Conservation (phyloP, 116 monocot genomes). For the Phalaenopsis hybrid region DNA sequence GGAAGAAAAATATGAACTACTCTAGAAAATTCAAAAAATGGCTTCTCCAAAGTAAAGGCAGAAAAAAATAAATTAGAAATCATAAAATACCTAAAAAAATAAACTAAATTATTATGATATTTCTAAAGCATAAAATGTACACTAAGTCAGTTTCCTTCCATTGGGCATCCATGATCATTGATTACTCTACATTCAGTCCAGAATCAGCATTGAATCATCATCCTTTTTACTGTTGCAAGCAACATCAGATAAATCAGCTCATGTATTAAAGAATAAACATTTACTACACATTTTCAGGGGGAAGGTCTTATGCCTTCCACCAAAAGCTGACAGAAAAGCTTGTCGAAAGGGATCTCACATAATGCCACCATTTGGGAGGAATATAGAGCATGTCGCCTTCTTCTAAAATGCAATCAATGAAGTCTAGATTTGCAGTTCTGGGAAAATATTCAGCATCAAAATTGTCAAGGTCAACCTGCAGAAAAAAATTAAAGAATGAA, state of each 20-base stretch:
- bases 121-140: no score
- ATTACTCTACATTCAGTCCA: neutral
- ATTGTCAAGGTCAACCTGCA: conserved; percentile 88
- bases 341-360: conserved; percentile 84
- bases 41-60: no score
- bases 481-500: neutral
- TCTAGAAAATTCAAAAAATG: no score
- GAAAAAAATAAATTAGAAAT: no score
- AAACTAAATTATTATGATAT: no score
- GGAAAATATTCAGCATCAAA: conserved; percentile 60
- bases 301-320: conserved; percentile 49
- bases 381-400: conserved; percentile 99
- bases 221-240: neutral
- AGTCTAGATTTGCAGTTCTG: conserved; percentile 54
- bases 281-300: neutral
- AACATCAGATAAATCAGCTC: neutral
- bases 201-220: neutral
- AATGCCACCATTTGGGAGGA: conserved; percentile 99
- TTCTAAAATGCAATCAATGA: conserved; percentile 82
- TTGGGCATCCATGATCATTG: no score
- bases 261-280: neutral
- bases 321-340: conserved; percentile 99
- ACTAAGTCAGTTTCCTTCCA: no score
- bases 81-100: no score
- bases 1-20: no score